Evolutionary conservation across 192 early-diverging fungal species (phyloP), one percentile per base, ranked within the genome.

Genomic region (Coemansia sp.): DNA sequence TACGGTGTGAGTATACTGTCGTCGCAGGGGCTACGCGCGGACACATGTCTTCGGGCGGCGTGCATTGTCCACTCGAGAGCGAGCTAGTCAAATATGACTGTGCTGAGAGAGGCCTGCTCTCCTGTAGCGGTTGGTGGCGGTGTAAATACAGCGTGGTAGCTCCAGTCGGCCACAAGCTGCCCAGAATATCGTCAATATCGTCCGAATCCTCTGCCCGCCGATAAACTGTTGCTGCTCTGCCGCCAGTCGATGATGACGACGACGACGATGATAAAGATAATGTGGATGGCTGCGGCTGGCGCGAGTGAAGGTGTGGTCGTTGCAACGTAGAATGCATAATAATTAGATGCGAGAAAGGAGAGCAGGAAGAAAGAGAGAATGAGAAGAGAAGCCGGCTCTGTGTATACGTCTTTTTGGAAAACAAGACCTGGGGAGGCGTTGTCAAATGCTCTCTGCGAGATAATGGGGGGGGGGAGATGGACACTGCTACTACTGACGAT

Each of bases 171-270:
- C 80, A 83, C 31, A 83, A 60, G 31, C 53, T 83, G 66, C 67
- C 50, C 50, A 83, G 72, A 29, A 83, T 83, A 45, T 83, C 80
- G 72, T 83, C 80, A 32, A 83, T 83, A 38, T 83, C 46, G 72
- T 83, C 80, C 7, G 67, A 39, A 15, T 83, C 79, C 24, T 76
- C 73, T 11, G 60, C 61, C 11, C 42, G 55, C 39, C 48, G 24
- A 8, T 58, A 36, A 32, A 62, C 50, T 29, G 50, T 40, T 63
- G 62, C 51, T 46, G 13, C 60, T 69, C 9, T 53, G 36, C 41
- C 59, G 36, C 38, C 36, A 61, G 10, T 61, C 19, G 59, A 61
- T 19, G 58, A 39, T 1, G 38, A 20, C 19, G 36, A 40, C 38
- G 59, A 36, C 20, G 36, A 60, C 22, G 32, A n/a, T 2, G 17